Conservation (phyloP, 768 basidiomycete species). For the Lentinula detonsa region DNA sequence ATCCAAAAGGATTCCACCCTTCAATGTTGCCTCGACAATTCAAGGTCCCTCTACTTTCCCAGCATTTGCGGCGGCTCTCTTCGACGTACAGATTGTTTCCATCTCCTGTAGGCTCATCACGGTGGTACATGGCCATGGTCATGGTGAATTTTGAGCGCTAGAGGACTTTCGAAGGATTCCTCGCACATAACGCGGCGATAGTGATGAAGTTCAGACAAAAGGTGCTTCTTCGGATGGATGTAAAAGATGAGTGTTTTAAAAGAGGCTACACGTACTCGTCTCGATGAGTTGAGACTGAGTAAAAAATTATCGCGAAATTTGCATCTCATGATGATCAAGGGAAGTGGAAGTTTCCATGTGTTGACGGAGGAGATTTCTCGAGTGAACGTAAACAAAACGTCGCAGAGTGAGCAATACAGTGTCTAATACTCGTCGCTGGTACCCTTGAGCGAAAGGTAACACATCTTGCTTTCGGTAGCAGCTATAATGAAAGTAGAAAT, state of each 20-base stretch:
- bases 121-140: constrained; percentile 21
- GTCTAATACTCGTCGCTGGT: not conserved
- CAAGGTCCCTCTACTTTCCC: constrained; percentile 23
- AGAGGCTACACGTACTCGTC: constrained; percentile 16
- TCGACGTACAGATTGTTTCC: constrained; percentile 9
- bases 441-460: not conserved
- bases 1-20: constrained; percentile 10
- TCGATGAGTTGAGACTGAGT: constrained; percentile 23
- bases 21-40: constrained; percentile 17
- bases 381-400: constrained; percentile 23
- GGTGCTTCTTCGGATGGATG: constrained; percentile 18
- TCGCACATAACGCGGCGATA: constrained; percentile 25
- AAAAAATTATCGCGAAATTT: constrained; percentile 16
- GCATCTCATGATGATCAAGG: constrained; percentile 23
- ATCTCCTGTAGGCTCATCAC: constrained; percentile 9
- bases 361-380: constrained; percentile 17
- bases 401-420: constrained; percentile 28
- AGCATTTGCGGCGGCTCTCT: constrained; percentile 17
- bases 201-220: constrained; percentile 18
- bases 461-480: not conserved
- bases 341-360: constrained; percentile 17
- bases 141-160: constrained; percentile 23
- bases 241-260: not conserved
- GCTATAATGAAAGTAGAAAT: not conserved
- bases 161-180: constrained; percentile 19